Conservation (phyloP, 352 stramenopile genomes). For the Thalassiosira exigua region DNA sequence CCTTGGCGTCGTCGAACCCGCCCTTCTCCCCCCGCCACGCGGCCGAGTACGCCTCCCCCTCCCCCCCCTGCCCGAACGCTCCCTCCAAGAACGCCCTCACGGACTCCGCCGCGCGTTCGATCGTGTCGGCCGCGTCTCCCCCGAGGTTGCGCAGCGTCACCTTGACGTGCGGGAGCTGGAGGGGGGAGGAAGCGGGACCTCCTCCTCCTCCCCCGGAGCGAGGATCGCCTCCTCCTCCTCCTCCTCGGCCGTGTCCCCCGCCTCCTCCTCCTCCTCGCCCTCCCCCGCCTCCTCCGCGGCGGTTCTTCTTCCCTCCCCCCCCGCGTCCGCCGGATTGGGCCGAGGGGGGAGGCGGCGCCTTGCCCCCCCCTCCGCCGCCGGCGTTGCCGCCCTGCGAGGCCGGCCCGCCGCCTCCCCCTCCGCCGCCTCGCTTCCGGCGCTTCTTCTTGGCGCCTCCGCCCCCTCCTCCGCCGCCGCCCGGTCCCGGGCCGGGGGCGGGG, state of each 20-base stretch:
- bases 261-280: constrained; percentile 14
- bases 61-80: constrained; percentile 5
- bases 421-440: too few relatives aligned
- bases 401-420: too few relatives aligned
- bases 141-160: constrained; percentile 50
- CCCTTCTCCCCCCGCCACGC: constrained; percentile 45
- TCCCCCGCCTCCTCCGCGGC: constrained; percentile 8
- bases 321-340: not conserved
- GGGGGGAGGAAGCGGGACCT: constrained; percentile 28
- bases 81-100: constrained; percentile 48
- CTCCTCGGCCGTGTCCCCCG: constrained; percentile 13
- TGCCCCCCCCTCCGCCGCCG: too few relatives aligned
- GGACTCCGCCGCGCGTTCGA: constrained; percentile 33
- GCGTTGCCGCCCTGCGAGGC: too few relatives aligned
- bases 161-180: constrained; percentile 56
- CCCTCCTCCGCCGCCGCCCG: too few relatives aligned
- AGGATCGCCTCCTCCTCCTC: constrained; percentile 2
- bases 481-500: too few relatives aligned
- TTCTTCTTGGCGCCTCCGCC: too few relatives aligned
- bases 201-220: constrained; percentile 18
- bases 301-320: not conserved
- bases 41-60: constrained; percentile 22
- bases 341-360: too few relatives aligned
- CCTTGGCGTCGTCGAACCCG: constrained; percentile 46
- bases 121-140: constrained; percentile 6